Percentiles rank a stretch among this genome's conserved stretches.
These are phyloP conservation scores for Rhodotorula sp. DNA, from an alignment of 1,284 basidiomycete species.

Conservation along the genomic window DNA sequence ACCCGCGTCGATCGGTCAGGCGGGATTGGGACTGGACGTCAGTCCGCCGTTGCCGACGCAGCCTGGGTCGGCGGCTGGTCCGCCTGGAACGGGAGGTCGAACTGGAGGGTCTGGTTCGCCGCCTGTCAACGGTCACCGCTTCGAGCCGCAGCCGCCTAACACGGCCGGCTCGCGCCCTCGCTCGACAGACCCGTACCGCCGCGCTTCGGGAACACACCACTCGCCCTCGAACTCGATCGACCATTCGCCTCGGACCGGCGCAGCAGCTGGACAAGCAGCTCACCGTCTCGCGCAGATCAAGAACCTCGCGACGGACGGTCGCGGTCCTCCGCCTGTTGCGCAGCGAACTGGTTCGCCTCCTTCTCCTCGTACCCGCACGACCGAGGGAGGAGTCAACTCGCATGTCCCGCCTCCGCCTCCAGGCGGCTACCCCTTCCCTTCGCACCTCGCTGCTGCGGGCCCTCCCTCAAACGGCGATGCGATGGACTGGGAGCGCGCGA, in stretches of 20 bases:
- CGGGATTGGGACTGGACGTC: constrained; percentile 28
- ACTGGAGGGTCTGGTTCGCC: constrained; percentile 16
- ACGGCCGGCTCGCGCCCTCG: constrained; percentile 25
- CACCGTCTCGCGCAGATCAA: constrained; percentile 28
- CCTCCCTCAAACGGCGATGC: constrained; percentile 3
- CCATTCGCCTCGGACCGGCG: constrained; percentile 25
- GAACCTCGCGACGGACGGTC: constrained; percentile 4
- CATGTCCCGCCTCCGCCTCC: not conserved
- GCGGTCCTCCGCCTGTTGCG: not conserved
- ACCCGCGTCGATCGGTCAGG: constrained; percentile 27
- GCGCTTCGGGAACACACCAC: constrained; percentile 17
- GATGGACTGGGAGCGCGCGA: constrained; percentile 34
- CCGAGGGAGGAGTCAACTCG: not conserved
- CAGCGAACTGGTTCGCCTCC: constrained; percentile 29
- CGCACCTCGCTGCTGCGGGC: constrained; percentile 7
- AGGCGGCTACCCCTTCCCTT: constrained; percentile 14
- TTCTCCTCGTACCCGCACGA: constrained; percentile 29
- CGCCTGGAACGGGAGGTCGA: not conserved
- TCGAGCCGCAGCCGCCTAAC: constrained; percentile 24
- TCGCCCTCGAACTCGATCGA: constrained; percentile 23
- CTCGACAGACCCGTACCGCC: constrained; percentile 36
- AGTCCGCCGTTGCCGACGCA: constrained; percentile 18
- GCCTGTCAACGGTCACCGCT: constrained; percentile 12
- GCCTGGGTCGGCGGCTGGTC: constrained; percentile 1
- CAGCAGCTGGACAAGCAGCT: constrained; percentile 7